A percentile compares a stretch with the other conserved stretches of the same genome.
These are phyloP conservation scores for Porodaedalea pini DNA, from an alignment of 1,284 basidiomycete species.

Conservation along the genomic window DNA sequence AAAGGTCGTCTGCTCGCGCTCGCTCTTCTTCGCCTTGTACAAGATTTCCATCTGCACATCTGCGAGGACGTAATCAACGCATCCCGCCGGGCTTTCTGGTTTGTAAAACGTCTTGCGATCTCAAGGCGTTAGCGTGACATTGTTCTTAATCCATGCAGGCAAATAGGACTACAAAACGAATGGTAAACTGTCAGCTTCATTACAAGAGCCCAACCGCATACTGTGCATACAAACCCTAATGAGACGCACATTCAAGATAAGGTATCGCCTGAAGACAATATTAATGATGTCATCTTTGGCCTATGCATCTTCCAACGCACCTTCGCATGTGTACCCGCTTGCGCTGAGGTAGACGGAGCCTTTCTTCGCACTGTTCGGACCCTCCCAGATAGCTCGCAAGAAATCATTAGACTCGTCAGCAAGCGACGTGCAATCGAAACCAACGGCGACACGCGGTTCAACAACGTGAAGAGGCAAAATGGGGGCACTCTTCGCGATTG, in stretches of 20 bases:
- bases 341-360: constrained; percentile 37
- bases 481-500: constrained; percentile 37
- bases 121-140: constrained; percentile 16
- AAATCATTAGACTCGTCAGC: constrained; percentile 31
- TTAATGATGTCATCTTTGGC: constrained; percentile 34
- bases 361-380: neutral
- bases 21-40: neutral
- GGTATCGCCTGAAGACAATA: constrained; percentile 48
- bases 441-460: constrained; percentile 32
- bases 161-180: constrained; percentile 18
- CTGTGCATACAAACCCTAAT: no score
- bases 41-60: constrained; percentile 9
- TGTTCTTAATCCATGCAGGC: constrained; percentile 14
- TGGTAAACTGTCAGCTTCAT: neutral
- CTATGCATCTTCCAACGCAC: constrained; percentile 29
- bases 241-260: constrained; percentile 41
- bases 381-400: constrained; percentile 32
- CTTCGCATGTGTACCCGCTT: constrained; percentile 31
- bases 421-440: constrained; percentile 9
- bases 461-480: constrained; percentile 60
- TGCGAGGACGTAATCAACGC: constrained; percentile 18
- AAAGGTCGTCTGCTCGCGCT: neutral
- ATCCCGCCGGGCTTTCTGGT: constrained; percentile 11
- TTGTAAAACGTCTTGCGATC: constrained; percentile 19
- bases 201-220: neutral